These are phyloP conservation scores for Annona squamosa DNA, from an alignment of 164 flowering plant genomes.

Conservation along the genomic window DNA sequence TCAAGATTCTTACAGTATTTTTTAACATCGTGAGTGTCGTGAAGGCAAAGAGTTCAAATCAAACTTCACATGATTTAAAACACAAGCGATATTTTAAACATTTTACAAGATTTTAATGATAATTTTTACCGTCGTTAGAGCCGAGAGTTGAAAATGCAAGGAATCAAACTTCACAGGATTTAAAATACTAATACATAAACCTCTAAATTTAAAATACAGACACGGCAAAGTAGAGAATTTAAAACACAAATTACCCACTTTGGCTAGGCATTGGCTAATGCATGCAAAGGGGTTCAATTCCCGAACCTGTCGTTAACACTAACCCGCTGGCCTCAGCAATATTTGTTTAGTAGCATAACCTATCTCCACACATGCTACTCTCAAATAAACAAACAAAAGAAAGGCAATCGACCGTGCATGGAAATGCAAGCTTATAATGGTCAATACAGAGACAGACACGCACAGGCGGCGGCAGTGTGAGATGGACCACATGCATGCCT, in stretches of 20 bases:
- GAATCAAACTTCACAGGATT: no score
- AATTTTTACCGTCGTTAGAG: no score
- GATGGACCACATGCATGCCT: not conserved
- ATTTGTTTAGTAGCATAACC: not conserved
- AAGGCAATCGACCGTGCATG: not conserved
- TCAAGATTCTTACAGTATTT: no score
- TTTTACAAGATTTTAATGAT: no score
- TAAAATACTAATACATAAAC: no score
- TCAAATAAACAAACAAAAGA: slow-evolving; percentile 1
- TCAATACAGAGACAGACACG: not conserved
- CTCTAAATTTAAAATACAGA: no score
- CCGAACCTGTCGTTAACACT: not conserved
- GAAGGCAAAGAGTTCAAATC: no score
- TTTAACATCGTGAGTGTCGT: no score
- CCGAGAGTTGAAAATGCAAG: no score
- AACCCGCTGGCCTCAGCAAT: no score
- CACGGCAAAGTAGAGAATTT: not conserved
- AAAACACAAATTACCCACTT: not conserved
- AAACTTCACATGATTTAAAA: no score
- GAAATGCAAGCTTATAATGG: not conserved
- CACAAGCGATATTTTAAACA: no score
- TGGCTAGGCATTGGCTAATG: not conserved
- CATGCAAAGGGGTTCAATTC: not conserved
- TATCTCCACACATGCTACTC: not conserved
- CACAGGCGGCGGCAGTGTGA: not conserved